Base-by-base conservation (phyloP, 2,329 filamentous ascomycete species). In the Aspergillus sp. region DNA sequence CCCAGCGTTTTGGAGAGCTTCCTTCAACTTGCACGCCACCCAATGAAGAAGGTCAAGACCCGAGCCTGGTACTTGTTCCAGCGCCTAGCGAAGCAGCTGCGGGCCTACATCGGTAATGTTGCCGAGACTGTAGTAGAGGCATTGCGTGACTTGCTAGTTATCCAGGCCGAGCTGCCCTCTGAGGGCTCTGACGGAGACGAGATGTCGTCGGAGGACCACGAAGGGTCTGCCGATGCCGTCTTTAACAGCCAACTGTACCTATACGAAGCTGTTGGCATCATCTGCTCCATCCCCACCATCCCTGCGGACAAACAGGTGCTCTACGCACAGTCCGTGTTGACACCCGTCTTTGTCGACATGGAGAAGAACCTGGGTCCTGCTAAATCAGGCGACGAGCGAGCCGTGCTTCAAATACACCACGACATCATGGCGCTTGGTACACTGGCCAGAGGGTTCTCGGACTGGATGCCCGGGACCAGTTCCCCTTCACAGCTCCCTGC, bases 1-100 rank as follows among this genome's bases (percentile, higher is more conserved):
- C 90, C 91, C 2, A 89, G 88, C 63, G 91, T 95, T 1, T 82
- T 99, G 42, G 92, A 97, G 69, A 92, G 89, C 70, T 98, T 99
- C 74, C 90, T 99, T 46, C 86, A 88, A 12, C 84, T 97, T 48
- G 90, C 95, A 3, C 96, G 98, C 69, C 91, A 96, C 70, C 84
- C 89, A 34, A 89, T 96, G 68, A 85, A 91, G 60, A 91, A 92
- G 67, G 89, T 99, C 62, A 90, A 91, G 68, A 89, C 89, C 6
- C 86, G 95, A 58, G 96, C 95, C 1, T 99, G 95, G 95, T 99
- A 98, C 74, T 84, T 99, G 1, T 97, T 99, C 78, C 89, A 93
- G 67, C 89, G 93, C 24, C 89, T 97, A 61, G 90, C 96, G 58
- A 96, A 93, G 77, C 91, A 95, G 65, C 82, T 99, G 33, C 86